Base-by-base conservation (phyloP, 257 asterid genomes). In the Craterostigma plantagineum region DNA sequence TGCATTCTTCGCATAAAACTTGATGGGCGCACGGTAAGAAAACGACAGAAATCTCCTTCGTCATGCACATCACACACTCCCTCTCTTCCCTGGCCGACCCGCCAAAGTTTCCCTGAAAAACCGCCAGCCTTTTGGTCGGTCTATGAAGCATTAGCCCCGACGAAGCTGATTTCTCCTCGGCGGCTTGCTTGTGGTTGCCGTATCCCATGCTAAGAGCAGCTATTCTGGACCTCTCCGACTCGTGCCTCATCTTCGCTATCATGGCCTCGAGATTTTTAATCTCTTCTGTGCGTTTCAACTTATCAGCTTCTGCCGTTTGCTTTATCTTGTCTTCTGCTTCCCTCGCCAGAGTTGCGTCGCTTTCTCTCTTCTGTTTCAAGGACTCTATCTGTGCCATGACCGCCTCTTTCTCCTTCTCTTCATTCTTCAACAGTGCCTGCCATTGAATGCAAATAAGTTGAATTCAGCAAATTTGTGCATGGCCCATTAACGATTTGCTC, bases 61-160 rank as follows among this genome's bases (percentile, higher is more conserved):
- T 51, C 93, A 86, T 54, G 43, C 94, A 86, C 92, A 86, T 72
- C n/a, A 81, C 75, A 3, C 97, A 87, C 47, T 87, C 97, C 64
- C 90, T 63, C 27, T 87, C 92, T 0, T 63, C 79, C 13, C 57
- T 63, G 1, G 63, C 60, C 17, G 45, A 50, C 35, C 46, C 62
- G 34, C 58, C 67, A 43, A 51, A 53, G 50, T 46, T 64, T 53
- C 65, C 79, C 55, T 63, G 60, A 55, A 59, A 63, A 33, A 43
- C 76, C 1, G 76, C 63, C 57, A 68, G 41, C 44, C 76, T 65
- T 60, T 76, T 66, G 5, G 36, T 15, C 18, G 9, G 43, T 46
- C 47, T 52, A 33, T 74, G 73, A 48, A 27, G 48, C 2, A 6
- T 37, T 52, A 67, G 7, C 11, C 63, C 63, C 18, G 23, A 18